Evolutionary conservation across 441 rosid genomes (phyloP).

Genomic region (Arabidopsis hybrid): DNA sequence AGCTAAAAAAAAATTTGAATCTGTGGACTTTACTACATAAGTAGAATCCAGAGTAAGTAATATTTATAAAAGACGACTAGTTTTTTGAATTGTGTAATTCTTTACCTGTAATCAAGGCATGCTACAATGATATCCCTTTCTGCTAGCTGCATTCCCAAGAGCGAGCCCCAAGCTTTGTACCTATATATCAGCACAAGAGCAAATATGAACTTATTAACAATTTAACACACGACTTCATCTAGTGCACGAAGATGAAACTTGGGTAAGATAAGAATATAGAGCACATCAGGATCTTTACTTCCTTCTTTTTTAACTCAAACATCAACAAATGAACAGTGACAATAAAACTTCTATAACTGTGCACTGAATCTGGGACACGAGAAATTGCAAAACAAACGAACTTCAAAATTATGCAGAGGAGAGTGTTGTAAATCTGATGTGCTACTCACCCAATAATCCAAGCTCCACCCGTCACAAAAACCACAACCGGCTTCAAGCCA

Average conservation of each 20-base stretch:
- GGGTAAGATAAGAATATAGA: constrained; percentile 1
- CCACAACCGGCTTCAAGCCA: constrained; percentile 86
- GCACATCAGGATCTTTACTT: not conserved
- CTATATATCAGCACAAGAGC: constrained; percentile 48
- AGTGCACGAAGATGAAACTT: constrained; percentile 15
- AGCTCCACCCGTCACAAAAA: constrained; percentile 98
- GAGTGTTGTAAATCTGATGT: constrained; percentile 27
- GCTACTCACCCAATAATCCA: constrained; percentile 94
- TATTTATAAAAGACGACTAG: not conserved
- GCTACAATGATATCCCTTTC: constrained; percentile 96
- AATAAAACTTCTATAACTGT: not conserved
- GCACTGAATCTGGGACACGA: not conserved
- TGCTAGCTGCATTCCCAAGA: constrained; percentile 91
- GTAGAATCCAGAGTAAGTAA: constrained; percentile 18
- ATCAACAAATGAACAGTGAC: not conserved
- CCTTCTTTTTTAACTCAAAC: not conserved
- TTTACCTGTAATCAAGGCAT: constrained; percentile 94
- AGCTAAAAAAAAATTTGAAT: not conserved
- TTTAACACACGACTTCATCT: not conserved
- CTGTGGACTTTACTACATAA: not conserved
- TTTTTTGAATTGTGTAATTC: not conserved
- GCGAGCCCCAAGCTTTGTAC: constrained; percentile 98
- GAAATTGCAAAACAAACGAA: not conserved
- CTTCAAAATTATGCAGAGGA: constrained; percentile 11
- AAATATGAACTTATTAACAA: not conserved